Base-by-base conservation (phyloP, 2,329 filamentous ascomycete species). In the Clonostachys byssicola region DNA sequence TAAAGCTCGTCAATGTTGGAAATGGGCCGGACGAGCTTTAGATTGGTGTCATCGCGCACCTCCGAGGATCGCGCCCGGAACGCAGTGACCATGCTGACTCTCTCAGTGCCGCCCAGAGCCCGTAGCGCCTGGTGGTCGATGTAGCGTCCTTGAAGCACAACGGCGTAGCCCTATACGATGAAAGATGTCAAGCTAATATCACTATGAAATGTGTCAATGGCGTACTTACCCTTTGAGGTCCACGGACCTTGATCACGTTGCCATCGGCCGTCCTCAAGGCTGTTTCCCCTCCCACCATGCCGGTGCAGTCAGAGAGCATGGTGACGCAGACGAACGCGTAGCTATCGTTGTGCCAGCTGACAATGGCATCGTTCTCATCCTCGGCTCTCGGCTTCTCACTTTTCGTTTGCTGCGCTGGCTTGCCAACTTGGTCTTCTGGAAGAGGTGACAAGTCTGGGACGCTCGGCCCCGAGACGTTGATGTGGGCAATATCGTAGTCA, bases 1-100 rank as follows among this genome's bases (percentile, higher is more conserved):
- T 86, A 86, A 4, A 85, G 67, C 54, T 79, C 74, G 0, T 68
- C 66, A 3, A 81, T 64, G 51, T 83, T 66, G 4, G 79, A 83
- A 51, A 85, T 77, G 1, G 69, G 69, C 1, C 81, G 75, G 13
- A 85, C 77, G 1, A 77, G 83, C 4, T 73, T 79, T 39, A 87
- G 68, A 5, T 80, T 77, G 2, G 77, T 78, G 54, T 85, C 81
- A 55, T 87, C 84, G 14, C 70, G 72, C 40, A 79, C 56, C 17
- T 65, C 66, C 3, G 81, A 68, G 18, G 70, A 74, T 4, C 23
- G 3, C 23, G 23, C 23, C 9, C 23, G 23, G 23, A 30, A 30
- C 23, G 23, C 23, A 9, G 23, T 30, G 23, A 30, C 23, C 9
- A 30, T 30, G 23, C 23, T 30, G 23, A 30, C 8, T 10, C 23